A percentile compares a stretch with the other conserved stretches of the same genome.
phyloP scores from a whole-genome alignment of 2,329 filamentous ascomycete species.

The Rhynchosporium secalis region DNA sequence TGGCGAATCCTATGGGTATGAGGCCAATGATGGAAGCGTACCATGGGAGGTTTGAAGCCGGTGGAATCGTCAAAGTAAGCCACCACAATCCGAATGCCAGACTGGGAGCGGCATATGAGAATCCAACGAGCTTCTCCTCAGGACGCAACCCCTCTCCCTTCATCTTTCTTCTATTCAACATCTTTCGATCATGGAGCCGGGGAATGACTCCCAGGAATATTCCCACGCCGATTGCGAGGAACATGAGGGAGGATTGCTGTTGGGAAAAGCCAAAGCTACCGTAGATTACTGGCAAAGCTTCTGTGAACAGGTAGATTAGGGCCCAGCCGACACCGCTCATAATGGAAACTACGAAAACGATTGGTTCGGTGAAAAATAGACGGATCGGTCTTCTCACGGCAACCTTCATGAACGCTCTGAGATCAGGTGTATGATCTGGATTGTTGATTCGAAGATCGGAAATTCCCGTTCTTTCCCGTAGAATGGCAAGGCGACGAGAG shows the following conservation, averaged over 20 bases:
- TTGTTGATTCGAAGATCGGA: conserved; percentile 38
- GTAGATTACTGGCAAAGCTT: conserved; percentile 46
- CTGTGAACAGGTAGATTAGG: conserved; percentile 51
- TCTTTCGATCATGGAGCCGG: conserved; percentile 44
- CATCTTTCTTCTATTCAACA: conserved; percentile 34
- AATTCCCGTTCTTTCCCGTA: conserved; percentile 31
- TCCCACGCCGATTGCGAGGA: conserved; percentile 45
- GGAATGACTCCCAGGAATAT: conserved; percentile 45
- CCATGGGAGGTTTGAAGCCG: conserved; percentile 42
- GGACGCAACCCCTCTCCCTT: conserved; percentile 38
- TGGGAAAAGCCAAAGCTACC: conserved; percentile 39
- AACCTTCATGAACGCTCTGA: conserved; percentile 42
- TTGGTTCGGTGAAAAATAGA: conserved; percentile 49
- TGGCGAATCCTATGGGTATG: conserved; percentile 47
- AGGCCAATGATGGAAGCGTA: conserved; percentile 45
- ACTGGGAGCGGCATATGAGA: conserved; percentile 46
- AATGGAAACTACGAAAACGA: conserved; percentile 46
- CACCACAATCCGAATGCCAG: conserved; percentile 47
- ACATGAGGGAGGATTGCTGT: conserved; percentile 43
- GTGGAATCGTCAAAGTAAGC: conserved; percentile 51
- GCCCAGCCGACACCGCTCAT: conserved; percentile 47
- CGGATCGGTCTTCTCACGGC: conserved; percentile 45
- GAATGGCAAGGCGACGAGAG: conserved; percentile 37
- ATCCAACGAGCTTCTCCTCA: conserved; percentile 51
- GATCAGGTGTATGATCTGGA: conserved; percentile 43